These are phyloP conservation scores for Ciborinia camelliae DNA, from an alignment of 2,329 filamentous ascomycete species.

Conservation along the genomic window DNA sequence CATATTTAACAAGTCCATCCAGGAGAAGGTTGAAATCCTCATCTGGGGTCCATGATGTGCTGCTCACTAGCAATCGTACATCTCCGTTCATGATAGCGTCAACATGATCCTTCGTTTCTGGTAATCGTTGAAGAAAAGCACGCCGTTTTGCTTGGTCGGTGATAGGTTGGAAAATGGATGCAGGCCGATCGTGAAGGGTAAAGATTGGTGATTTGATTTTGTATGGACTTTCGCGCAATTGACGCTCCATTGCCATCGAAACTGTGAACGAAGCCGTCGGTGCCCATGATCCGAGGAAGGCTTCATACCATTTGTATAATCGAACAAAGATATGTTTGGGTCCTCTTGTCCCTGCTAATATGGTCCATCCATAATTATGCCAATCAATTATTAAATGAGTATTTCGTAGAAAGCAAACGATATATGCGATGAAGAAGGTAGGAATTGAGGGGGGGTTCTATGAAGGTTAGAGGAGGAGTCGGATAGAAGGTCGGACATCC, in stretches of 20 bases:
- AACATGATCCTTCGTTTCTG: slow-evolving; percentile 60
- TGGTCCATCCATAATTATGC: slow-evolving; percentile 98
- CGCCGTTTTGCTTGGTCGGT: slow-evolving; percentile 45
- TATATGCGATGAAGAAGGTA: slow-evolving; percentile 71
- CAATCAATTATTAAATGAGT: slow-evolving; percentile 88
- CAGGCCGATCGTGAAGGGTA: slow-evolving; percentile 82
- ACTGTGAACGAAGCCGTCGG: slow-evolving; percentile 77
- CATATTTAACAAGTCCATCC: slow-evolving; percentile 75
- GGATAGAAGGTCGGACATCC: neutral
- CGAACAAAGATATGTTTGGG: slow-evolving; percentile 69
- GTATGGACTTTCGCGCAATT: slow-evolving; percentile 64
- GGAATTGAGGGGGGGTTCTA: slow-evolving; percentile 97
- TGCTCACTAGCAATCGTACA: slow-evolving; percentile 76
- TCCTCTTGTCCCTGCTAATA: slow-evolving; percentile 64
- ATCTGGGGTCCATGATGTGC: slow-evolving; percentile 95
- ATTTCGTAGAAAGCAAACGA: slow-evolving; percentile 72
- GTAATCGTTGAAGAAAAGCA: slow-evolving; percentile 61
- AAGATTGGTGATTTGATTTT: slow-evolving; percentile 61
- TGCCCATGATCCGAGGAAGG: slow-evolving; percentile 63
- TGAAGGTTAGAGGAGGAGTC: neutral
- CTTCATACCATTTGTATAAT: slow-evolving; percentile 76
- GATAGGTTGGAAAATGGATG: slow-evolving; percentile 74
- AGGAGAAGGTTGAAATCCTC: slow-evolving; percentile 91
- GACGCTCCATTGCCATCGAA: slow-evolving; percentile 79
- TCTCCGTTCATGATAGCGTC: slow-evolving; percentile 55